Evolutionary conservation across 192 early-diverging fungal species (phyloP), one percentile per base, ranked within the genome.

Genomic region (Coemansia furcata): DNA sequence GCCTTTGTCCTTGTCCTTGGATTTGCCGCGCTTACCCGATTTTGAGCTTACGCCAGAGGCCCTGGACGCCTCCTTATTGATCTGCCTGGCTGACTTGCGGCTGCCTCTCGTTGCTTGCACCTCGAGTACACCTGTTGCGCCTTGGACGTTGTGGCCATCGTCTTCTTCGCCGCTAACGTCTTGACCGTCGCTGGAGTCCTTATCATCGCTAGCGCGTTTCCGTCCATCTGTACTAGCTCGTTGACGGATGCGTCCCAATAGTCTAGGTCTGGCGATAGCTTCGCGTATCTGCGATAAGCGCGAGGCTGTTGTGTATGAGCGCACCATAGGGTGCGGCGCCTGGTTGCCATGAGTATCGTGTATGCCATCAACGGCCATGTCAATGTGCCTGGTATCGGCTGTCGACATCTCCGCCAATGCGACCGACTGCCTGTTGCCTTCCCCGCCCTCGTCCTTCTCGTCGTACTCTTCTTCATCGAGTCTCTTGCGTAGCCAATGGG

Each of bases 291-390:
- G 78, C 44, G 78, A 76, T 17, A 76, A 6, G 0, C 68, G 73
- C 9, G 78, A 81, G 1, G 78, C 73, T 0, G 69, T 52, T 0
- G 78, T 81, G 52, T 81, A 76, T 19, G 78, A 65, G 9, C 74
- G 73, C 15, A 19, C 63, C 62, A 82, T 42, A 9, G 71, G 44
- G 33, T 61, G 46, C 42, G 72, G 72, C n/a, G 67, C 43, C 36
- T 47, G 50, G 26, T 71, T 44, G 11, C n/a, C 35, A 9, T 11
- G 3, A 7, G 4, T 12, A 19, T 8, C 29, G 30, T 61, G 46
- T 21, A 0, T 9, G 10, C n/a, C 19, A n/a, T n/a, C 46, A 21
- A 19, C 19, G 19, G 8, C 19, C 46, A 21, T 9, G 46, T 47
- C 19, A 9, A 19, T 9, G 46, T 47, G 46, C 3, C 46, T 21